Percentiles rank a stretch among this genome's conserved stretches.
phyloP scores from a whole-genome alignment of 768 basidiomycete species.

The Tricholoma bakamatsutake region DNA sequence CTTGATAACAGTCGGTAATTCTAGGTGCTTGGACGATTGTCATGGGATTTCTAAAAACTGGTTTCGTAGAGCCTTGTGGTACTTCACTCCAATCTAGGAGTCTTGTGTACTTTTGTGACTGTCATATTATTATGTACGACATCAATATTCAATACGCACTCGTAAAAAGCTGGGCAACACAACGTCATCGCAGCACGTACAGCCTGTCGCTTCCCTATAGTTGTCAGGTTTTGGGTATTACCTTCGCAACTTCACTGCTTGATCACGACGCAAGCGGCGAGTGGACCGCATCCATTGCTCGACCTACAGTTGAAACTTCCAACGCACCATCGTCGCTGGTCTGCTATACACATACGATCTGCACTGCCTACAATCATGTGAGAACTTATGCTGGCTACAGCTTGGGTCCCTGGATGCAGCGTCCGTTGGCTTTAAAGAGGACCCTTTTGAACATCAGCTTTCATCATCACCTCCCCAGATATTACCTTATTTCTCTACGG shows the following conservation, averaged over 20 bases:
- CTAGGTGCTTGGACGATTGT: neutral
- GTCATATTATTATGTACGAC: conserved; percentile 7
- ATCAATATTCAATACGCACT: conserved; percentile 5
- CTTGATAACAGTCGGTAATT: neutral
- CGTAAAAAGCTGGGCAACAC: conserved; percentile 3
- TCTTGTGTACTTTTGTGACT: neutral
- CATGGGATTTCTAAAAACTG: neutral
- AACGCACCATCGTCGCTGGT: conserved; percentile 3
- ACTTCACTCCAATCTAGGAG: neutral
- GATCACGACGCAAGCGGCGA: conserved; percentile 14
- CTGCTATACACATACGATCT: conserved; percentile 15
- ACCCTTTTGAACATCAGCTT: conserved; percentile 29
- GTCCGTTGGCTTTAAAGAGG: conserved; percentile 39
- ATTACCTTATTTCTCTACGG: conserved; percentile 16
- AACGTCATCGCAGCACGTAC: conserved; percentile 18
- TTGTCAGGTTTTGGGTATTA: conserved; percentile 14
- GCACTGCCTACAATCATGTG: conserved; percentile 42
- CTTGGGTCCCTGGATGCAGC: conserved; percentile 17
- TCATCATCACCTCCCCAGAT: conserved; percentile 31
- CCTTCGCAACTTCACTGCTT: conserved; percentile 19
- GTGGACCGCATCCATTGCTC: conserved; percentile 20
- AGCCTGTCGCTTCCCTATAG: conserved; percentile 27
- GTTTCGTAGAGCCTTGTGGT: neutral
- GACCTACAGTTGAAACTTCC: conserved; percentile 11
- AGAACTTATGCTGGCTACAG: conserved; percentile 30